Evolutionary conservation across 108 stramenopile genomes (phyloP).

Genomic region (Ochromonas danica): DNA sequence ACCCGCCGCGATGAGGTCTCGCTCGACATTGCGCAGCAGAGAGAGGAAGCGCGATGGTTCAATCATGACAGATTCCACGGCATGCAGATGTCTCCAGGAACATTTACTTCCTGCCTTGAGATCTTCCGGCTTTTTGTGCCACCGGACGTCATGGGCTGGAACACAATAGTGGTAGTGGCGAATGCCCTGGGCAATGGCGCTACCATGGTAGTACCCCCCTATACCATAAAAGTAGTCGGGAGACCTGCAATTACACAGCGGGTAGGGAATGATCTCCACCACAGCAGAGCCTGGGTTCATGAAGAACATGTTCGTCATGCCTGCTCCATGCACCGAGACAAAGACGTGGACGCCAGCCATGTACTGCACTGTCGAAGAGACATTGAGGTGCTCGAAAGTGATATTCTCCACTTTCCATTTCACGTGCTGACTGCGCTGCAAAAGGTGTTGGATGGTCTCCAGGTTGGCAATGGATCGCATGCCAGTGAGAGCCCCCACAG

Average conservation of each 20-base stretch:
- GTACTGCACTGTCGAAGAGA: constrained; percentile 9
- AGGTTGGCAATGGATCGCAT: constrained; percentile 20
- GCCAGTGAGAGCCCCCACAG: background rate
- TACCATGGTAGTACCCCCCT: constrained; percentile 30
- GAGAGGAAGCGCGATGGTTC: constrained; percentile 8
- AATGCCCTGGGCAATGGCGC: constrained; percentile 8
- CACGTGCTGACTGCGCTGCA: background rate
- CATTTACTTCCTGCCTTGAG: background rate
- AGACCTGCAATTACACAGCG: constrained; percentile 24
- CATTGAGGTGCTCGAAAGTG: constrained; percentile 22
- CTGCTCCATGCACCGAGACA: constrained; percentile 32
- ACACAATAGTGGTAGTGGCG: constrained; percentile 31
- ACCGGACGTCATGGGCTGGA: background rate
- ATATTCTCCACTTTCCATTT: constrained; percentile 1
- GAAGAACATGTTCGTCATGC: constrained; percentile 36
- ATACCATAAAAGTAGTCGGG: constrained; percentile 37
- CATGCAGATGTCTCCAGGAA: constrained; percentile 34
- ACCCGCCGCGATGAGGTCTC: constrained; percentile 16
- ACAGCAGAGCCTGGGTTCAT: constrained; percentile 34
- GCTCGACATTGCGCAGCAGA: constrained; percentile 20
- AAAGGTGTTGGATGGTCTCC: background rate
- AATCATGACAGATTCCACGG: constrained; percentile 11
- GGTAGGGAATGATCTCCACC: constrained; percentile 33
- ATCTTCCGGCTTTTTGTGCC: constrained; percentile 28
- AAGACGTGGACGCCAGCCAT: constrained; percentile 26